These are phyloP conservation scores for Theobroma cacao DNA, from an alignment of 345 rosid genomes.

Conservation along the genomic window DNA sequence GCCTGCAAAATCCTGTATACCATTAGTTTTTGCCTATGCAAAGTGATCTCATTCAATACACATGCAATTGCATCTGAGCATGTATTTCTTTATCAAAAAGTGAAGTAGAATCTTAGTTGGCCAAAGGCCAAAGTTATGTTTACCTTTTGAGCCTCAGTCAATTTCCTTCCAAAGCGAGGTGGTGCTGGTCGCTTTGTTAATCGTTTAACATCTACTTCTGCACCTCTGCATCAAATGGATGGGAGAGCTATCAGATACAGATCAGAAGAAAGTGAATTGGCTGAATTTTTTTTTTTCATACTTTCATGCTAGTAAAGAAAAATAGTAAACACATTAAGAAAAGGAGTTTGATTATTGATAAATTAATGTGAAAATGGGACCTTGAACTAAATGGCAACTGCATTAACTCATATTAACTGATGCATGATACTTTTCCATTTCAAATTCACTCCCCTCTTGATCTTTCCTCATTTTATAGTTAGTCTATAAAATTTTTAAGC, in stretches of 20 bases:
- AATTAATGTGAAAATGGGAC: background rate
- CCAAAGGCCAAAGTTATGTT: background rate
- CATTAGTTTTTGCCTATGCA: background rate
- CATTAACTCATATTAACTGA: background rate
- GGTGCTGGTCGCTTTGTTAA: conserved; percentile 94
- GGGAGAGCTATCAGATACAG: background rate
- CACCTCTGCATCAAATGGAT: conserved; percentile 56
- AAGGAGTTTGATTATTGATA: background rate
- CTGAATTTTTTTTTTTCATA: background rate
- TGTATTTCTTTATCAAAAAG: background rate
- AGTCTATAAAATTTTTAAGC: background rate
- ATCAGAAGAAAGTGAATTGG: background rate
- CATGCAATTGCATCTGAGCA: background rate
- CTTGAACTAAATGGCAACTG: background rate
- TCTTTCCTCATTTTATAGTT: background rate
- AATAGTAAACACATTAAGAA: background rate
- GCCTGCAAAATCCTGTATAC: conserved; percentile 48
- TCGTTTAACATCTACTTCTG: conserved; percentile 79
- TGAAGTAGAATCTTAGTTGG: background rate
- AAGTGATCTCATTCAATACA: background rate
- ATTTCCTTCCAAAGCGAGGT: conserved; percentile 90
- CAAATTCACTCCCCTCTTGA: background rate
- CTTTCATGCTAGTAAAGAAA: background rate
- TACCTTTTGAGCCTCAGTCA: conserved; percentile 89
- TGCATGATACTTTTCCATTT: background rate